These are phyloP conservation scores for Glonium stellatum DNA, from an alignment of 495 filamentous ascomycete genomes.

Conservation along the genomic window DNA sequence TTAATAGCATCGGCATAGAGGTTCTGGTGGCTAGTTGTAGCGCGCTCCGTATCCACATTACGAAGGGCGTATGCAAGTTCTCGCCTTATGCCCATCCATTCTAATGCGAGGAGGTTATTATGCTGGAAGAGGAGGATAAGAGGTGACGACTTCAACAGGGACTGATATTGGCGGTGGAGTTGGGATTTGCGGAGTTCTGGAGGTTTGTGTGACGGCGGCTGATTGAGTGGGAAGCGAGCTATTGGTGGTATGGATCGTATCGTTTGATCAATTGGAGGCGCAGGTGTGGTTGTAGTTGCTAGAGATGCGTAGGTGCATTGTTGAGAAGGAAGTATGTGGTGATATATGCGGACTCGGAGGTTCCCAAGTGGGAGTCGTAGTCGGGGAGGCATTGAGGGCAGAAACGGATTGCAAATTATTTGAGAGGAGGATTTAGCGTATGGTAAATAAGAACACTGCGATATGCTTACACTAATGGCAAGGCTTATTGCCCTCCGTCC, in stretches of 20 bases:
- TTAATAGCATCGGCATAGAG: slow-evolving; percentile 52
- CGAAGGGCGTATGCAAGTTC: slow-evolving; percentile 65
- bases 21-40: slow-evolving; percentile 42
- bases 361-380: slow-evolving; percentile 32
- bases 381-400: slow-evolving; percentile 43
- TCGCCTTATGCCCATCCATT: slow-evolving; percentile 82
- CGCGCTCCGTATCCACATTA: slow-evolving; percentile 52
- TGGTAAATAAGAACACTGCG: neutral
- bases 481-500: neutral
- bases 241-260: slow-evolving; percentile 48
- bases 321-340: slow-evolving; percentile 39
- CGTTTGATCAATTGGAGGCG: slow-evolving; percentile 46
- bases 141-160: slow-evolving; percentile 80
- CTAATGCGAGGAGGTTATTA: slow-evolving; percentile 81
- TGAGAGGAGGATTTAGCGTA: neutral
- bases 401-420: neutral
- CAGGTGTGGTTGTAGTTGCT: slow-evolving; percentile 45
- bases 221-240: slow-evolving; percentile 56
- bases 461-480: neutral
- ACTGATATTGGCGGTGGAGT: slow-evolving; percentile 87
- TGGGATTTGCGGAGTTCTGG: slow-evolving; percentile 89
- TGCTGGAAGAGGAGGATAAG: slow-evolving; percentile 92
- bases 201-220: slow-evolving; percentile 81
- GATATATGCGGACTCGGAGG: slow-evolving; percentile 8
- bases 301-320: slow-evolving; percentile 35